Evolutionary conservation across 495 filamentous ascomycete genomes (phyloP).

Genomic region (Tetracladium marchalianum): DNA sequence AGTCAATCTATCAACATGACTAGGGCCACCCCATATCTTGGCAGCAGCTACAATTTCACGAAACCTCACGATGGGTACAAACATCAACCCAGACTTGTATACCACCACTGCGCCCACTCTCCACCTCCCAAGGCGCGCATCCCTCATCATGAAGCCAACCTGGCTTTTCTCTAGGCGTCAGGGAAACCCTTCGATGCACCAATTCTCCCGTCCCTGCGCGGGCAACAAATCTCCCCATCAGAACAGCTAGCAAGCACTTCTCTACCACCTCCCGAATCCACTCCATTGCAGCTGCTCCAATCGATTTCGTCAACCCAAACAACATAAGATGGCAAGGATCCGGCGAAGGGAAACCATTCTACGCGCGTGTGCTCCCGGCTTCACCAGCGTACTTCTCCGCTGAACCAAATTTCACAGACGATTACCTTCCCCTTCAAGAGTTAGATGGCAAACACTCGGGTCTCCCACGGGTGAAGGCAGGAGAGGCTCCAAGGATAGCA

Average conservation of each 20-base stretch:
- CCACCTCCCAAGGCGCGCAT: not conserved
- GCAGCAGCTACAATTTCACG: too few species aligned
- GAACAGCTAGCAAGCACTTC: slow-evolving; percentile 5
- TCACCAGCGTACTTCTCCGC: slow-evolving; percentile 93
- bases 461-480: slow-evolving; percentile 55
- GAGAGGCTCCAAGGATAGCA: slow-evolving; percentile 62
- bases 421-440: slow-evolving; percentile 59
- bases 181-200: slow-evolving; percentile 12
- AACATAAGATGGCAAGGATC: not conserved
- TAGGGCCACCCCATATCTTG: too few species aligned
- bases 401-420: slow-evolving; percentile 75
- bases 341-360: slow-evolving; percentile 3
- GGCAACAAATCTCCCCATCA: not conserved
- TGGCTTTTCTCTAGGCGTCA: slow-evolving; percentile 9
- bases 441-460: slow-evolving; percentile 59
- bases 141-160: slow-evolving; percentile 17
- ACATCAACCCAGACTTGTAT: too few species aligned
- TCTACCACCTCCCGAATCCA: slow-evolving; percentile 8
- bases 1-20: too few species aligned
- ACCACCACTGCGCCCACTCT: too few species aligned
- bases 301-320: slow-evolving; percentile 6
- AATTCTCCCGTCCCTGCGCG: slow-evolving; percentile 1
- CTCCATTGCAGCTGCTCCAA: slow-evolving; percentile 15
- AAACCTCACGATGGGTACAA: too few species aligned
- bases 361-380: slow-evolving; percentile 64